These are phyloP conservation scores for Amanita molliuscula DNA, from an alignment of 768 basidiomycete genomes.

Conservation along the genomic window DNA sequence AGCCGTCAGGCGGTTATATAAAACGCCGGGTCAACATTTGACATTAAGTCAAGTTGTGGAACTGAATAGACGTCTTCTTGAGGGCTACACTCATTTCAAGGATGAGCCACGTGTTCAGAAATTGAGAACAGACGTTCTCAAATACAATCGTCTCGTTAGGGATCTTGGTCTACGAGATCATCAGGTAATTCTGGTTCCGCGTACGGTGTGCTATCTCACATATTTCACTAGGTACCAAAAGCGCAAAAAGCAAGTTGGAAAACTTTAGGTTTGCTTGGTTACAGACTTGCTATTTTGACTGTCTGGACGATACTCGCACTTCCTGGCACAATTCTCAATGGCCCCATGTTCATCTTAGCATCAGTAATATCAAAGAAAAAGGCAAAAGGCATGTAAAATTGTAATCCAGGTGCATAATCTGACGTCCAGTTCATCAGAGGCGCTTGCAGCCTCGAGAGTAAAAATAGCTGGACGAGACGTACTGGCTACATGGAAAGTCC, in stretches of 20 bases:
- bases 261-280: slow-evolving; percentile 71
- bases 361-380: slow-evolving; percentile 82
- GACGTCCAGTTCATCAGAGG: slow-evolving; percentile 45
- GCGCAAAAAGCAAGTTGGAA: slow-evolving; percentile 85
- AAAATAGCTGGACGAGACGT: slow-evolving; percentile 96
- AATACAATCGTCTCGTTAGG: slow-evolving; percentile 80
- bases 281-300: slow-evolving; percentile 67
- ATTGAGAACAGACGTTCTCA: slow-evolving; percentile 68
- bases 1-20: slow-evolving; percentile 88
- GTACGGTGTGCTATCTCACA: background rate
- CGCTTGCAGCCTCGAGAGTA: slow-evolving; percentile 88
- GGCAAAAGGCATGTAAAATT: slow-evolving; percentile 55
- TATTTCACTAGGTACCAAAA: slow-evolving; percentile 56
- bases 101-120: slow-evolving; percentile 84
- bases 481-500: slow-evolving; percentile 95
- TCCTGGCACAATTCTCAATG: slow-evolving; percentile 86
- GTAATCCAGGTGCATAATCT: background rate
- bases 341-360: slow-evolving; percentile 87
- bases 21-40: slow-evolving; percentile 87
- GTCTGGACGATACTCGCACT: slow-evolving; percentile 81
- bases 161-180: slow-evolving; percentile 92
- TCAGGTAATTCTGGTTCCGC: slow-evolving; percentile 44
- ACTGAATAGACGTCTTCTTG: slow-evolving; percentile 84
- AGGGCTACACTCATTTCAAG: slow-evolving; percentile 88
- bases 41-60: slow-evolving; percentile 95